Evolutionary conservation across 495 filamentous ascomycete species (phyloP), one percentile per base, ranked within the genome.

Genomic region (Aspergillus cristatus): DNA sequence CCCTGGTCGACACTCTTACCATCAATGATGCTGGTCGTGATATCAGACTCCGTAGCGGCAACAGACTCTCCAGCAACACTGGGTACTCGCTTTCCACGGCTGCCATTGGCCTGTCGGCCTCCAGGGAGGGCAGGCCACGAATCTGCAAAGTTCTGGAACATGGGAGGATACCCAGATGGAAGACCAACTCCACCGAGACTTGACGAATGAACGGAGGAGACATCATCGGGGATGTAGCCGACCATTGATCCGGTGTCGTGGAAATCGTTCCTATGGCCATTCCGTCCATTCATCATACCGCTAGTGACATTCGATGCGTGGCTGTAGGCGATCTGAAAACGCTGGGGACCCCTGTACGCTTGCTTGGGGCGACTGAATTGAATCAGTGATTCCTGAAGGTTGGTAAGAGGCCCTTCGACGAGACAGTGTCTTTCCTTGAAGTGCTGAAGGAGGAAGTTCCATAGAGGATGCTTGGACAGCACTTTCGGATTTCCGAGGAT

Each of bases 401-500:
- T 97, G 16, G 84, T 89, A 37, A 99, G 68, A n/a, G 93, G 90
- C 1, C 91, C 91, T 56, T 99, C 91, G 28, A 99, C 91, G 6
- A 99, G 72, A 51, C 90, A 97, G 44, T 94, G 90, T 41, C 78
- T 81, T 55, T 97, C 91, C 67, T 99, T 99, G 72, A 96, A 99
- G 52, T 99, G 91, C 17, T 94, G 71, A 7, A 99, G 71, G 14
- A 99, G 79, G 55, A 87, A 90, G 51, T 99, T 93, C 91, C 91
- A 99, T 12, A 99, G 68, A 34, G 94, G 91, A 59, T 99, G 91
- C 65, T 97, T 99, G 16, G 87, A 89, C 26, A 99, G 62, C 29
- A 99, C 91, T 66, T 99, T 99, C 7, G 91, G 91, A 55, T 99
- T 99, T 33, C 93, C 91, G 13, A 99, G 79, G 42, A 99, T 94